Evolutionary conservation across 2,329 filamentous ascomycete genomes (phyloP), one percentile per base, ranked within the genome.

Genomic region (Cryphonectria japonica): DNA sequence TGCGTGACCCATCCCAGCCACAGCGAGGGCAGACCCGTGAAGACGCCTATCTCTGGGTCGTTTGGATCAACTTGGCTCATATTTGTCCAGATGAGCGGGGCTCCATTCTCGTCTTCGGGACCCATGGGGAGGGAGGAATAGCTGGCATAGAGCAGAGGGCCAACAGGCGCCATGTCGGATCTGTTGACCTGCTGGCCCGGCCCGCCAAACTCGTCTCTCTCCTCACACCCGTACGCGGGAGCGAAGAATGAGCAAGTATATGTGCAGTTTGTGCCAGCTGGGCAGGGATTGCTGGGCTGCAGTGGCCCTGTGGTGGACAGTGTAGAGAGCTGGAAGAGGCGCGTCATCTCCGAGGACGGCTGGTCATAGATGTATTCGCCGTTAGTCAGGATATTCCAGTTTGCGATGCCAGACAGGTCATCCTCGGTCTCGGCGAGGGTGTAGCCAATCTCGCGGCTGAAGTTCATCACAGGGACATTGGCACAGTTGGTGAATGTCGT

Each of bases 91-190:
- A 50, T 60, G 34, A 74, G 29, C 13, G 72, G 69, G 13, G 66
- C 66, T 22, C 72, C 72, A 19, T 69, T 68, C 7, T 69, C 60
- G 9, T 67, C 70, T 37, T 74, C 72, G 7, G 63, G 41, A 9
- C 66, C 66, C 66, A 68, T 68, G n/a, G 66, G 66, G 7, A 74
- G 66, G 2, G 72, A 74, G 0, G 72, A 74, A 54, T 74, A 74
- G 32, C 71, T 74, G 39, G 63, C 69, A 26, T 74, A 74, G 7
- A 72, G 63, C 11, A 74, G 54, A 22, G 32, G 52, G 16, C 72
- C 72, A 9, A 6, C 16, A 2, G 72, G 72, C 7, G 71, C 70
- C 29, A 74, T 57, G 26, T 72, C 68, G 16, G 71, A 72, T 34
- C 61, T 66, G 22, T 66, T 71, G 37, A 69, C 66, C 2, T 52